Conservation (phyloP, 805 yeast species). For the Kazachstania taianensis region DNA sequence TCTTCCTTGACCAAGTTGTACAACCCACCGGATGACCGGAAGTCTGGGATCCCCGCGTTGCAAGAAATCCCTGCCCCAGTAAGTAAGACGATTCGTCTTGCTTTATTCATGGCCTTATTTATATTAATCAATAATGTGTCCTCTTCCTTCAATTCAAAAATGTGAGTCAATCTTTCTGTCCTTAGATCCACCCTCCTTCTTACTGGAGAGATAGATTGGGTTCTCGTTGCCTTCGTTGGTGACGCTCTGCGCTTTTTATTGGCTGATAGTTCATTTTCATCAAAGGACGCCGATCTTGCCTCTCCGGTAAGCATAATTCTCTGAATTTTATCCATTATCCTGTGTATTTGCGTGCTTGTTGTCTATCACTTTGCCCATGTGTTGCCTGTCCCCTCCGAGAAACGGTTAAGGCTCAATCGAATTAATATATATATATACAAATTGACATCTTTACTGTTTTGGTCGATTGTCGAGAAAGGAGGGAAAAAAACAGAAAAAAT, state of each 20-base stretch:
- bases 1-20: conserved; percentile 61
- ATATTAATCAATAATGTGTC: conserved; percentile 18
- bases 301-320: conserved; percentile 6
- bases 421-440: no score
- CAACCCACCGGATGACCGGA: conserved; percentile 74
- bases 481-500: no score
- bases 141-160: conserved; percentile 9
- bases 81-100: conserved; percentile 48
- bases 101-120: conserved; percentile 19
- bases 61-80: conserved; percentile 98
- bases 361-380: no score
- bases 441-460: no score
- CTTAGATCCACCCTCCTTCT: conserved; percentile 6
- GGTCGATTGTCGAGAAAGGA: no score
- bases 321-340: no score
- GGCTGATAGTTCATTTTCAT: conserved; percentile 7
- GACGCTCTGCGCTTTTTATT: conserved; percentile 6
- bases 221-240: not conserved
- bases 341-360: no score
- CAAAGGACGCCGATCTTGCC: conserved; percentile 9
- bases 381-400: no score
- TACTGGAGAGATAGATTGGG: not conserved
- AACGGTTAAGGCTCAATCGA: no score
- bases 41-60: conserved; percentile 95
- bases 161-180: conserved; percentile 12